A percentile compares a stretch with the other conserved stretches of the same genome.
These are phyloP conservation scores for Cocos nucifera DNA, from an alignment of 176 grass and related monocot genomes.

Conservation along the genomic window DNA sequence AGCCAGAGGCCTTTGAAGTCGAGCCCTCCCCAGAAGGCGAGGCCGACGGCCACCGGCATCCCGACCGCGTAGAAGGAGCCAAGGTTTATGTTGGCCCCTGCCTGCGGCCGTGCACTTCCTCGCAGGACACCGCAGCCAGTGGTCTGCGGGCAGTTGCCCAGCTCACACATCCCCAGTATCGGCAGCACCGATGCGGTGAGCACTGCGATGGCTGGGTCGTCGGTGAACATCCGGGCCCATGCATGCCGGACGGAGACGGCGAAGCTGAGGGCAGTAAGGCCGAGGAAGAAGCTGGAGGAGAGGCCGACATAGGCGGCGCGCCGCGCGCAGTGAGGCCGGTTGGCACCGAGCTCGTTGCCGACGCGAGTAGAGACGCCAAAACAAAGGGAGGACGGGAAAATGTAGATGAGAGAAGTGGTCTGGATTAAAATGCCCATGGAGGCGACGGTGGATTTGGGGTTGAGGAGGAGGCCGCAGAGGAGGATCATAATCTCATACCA, in stretches of 20 bases:
- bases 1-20: conserved; percentile 79
- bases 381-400: conserved; percentile 90
- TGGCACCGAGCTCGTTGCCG: conserved; percentile 86
- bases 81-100: conserved; percentile 77
- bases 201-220: conserved; percentile 51
- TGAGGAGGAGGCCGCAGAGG: conserved; percentile 66
- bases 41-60: conserved; percentile 56
- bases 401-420: conserved; percentile 90
- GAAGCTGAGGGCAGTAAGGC: conserved; percentile 43
- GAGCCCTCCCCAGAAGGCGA: conserved; percentile 57
- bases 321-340: conserved; percentile 35
- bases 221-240: conserved; percentile 71
- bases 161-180: conserved; percentile 60
- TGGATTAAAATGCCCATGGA: conserved; percentile 94
- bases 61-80: conserved; percentile 73
- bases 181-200: conserved; percentile 72
- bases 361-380: conserved; percentile 83
- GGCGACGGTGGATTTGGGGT: conserved; percentile 74
- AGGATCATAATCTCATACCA: conserved; percentile 99
- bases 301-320: conserved; percentile 49
- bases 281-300: conserved; percentile 53
- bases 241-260: conserved; percentile 40
- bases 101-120: conserved; percentile 63
- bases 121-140: conserved; percentile 70
- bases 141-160: conserved; percentile 85